Base-by-base conservation (phyloP, 2,329 filamentous ascomycete genomes). In the Colletotrichum eremochloae region DNA sequence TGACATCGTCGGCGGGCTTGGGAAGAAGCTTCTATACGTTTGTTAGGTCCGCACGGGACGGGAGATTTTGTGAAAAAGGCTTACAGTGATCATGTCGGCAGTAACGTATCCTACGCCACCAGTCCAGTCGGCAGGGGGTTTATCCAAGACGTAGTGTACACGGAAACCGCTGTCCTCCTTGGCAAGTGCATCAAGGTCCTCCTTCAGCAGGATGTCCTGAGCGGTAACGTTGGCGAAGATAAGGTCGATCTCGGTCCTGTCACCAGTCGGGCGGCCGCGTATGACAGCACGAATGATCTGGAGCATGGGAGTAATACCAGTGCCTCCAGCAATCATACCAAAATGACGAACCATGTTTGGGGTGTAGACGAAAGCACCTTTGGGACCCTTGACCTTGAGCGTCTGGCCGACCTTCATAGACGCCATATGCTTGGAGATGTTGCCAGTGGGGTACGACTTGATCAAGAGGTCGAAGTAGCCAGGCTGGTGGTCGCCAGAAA, bases 251-350 rank as follows among this genome's bases (percentile, higher is more conserved):
- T 97, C 87, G 73, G 96, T 99, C 80, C 86, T 91, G 84, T 97
- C 95, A 74, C 92, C 95, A 63, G 91, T 86, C 67, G 91, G 87
- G 77, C 94, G 91, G 79, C 94, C 94, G 77, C 94, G 91, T 78
- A 95, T 90, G 77, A 98, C 95, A 71, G 96, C 96, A 79, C 95
- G 93, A 81, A 97, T 91, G 78, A 99, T 91, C 86, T 99, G 96
- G 75, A 98, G 89, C 96, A 99, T 99, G 73, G 96, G 96, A 12
- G 96, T 98, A 82, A 99, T 98, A 77, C 96, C 96, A 44, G 96
- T 98, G 76, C 96, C 96, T 76, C 96, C 96, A 75, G 96, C 95
- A 80, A 99, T 94, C 96, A 99, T 99, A 80, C 95, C 96, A 77
- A 99, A 97, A 84, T 94, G 94, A 75, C 94, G 92, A 78, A 96